Evolutionary conservation across 805 yeast genomes (phyloP).

Genomic region (Kuraishia molischiana): DNA sequence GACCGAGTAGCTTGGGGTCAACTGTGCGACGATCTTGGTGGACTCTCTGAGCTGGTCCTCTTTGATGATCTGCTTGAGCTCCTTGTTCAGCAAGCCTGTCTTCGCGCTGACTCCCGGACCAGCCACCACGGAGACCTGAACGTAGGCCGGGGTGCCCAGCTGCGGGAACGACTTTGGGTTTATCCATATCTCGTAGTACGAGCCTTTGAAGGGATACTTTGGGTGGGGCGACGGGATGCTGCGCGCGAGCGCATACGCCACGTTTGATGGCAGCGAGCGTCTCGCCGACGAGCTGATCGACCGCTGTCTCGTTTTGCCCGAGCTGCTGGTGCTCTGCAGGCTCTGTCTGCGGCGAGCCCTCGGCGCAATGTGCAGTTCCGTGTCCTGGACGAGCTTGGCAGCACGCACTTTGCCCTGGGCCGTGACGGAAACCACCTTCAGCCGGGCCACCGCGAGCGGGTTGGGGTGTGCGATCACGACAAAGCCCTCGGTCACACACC

Average conservation of each 20-base stretch:
- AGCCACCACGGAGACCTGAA: slow-evolving; percentile 38
- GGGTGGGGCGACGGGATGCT: slow-evolving; percentile 44
- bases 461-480: slow-evolving; percentile 62
- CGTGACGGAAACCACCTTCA: slow-evolving; percentile 30
- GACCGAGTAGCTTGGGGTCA: slow-evolving; percentile 27
- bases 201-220: slow-evolving; percentile 11
- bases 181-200: background rate
- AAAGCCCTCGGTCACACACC: slow-evolving; percentile 58
- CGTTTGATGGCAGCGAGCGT: background rate
- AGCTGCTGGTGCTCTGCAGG: slow-evolving; percentile 15
- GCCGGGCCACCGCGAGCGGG: slow-evolving; percentile 46
- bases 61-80: slow-evolving; percentile 7
- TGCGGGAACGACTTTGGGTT: slow-evolving; percentile 5
- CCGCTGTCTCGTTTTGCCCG: slow-evolving; percentile 14
- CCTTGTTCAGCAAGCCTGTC: slow-evolving; percentile 12
- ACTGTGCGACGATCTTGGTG: slow-evolving; percentile 38
- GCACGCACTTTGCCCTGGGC: slow-evolving; percentile 10
- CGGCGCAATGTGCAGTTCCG: slow-evolving; percentile 56
- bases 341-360: slow-evolving; percentile 22
- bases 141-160: slow-evolving; percentile 16
- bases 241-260: background rate
- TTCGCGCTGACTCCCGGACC: slow-evolving; percentile 35
- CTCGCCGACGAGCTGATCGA: slow-evolving; percentile 14
- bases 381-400: slow-evolving; percentile 31
- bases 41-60: slow-evolving; percentile 19